Conservation (phyloP, 805 yeast genomes). For the Lipomyces sp. region DNA sequence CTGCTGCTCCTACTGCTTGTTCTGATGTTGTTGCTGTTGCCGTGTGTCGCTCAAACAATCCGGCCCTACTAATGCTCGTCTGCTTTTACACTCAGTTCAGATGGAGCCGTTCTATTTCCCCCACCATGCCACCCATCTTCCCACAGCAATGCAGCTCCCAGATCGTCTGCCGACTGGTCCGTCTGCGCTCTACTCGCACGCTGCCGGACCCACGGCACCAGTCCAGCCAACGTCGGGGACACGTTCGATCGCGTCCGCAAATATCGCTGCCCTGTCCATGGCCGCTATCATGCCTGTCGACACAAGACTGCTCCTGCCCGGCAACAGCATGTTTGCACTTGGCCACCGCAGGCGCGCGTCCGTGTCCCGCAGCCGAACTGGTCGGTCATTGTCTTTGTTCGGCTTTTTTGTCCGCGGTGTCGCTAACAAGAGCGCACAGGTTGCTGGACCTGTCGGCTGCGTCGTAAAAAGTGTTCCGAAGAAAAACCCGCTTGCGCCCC, state of each 20-base stretch:
- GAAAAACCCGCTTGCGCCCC: slow-evolving; percentile 24
- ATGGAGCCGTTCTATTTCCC: not conserved
- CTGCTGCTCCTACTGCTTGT: no score
- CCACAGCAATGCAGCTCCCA: not conserved
- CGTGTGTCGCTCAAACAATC: no score
- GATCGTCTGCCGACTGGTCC: not conserved
- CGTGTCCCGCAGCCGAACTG: slow-evolving; percentile 24
- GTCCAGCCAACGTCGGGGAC: no score
- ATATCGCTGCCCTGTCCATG: no score
- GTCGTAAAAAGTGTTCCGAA: slow-evolving; percentile 34
- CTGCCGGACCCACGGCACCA: no score
- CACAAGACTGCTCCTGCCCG: no score
- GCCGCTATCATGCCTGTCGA: no score
- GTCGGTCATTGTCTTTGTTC: slow-evolving; percentile 1
- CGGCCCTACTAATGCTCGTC: no score
- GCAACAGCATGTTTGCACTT: not conserved
- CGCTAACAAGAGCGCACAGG: slow-evolving; percentile 9
- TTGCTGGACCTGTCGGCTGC: slow-evolving; percentile 34
- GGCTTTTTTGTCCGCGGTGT: not conserved
- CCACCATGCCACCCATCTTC: not conserved
- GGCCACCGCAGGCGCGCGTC: slow-evolving; percentile 14
- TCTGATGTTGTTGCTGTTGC: no score
- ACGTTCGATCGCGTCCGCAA: no score
- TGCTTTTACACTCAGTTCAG: not conserved
- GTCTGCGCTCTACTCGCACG: no score